A percentile compares a stretch with the other conserved stretches of the same genome.
Evolutionary conservation across 1,139 yeast species (phyloP).

Genomic region (Suhomyces yuchorum): DNA sequence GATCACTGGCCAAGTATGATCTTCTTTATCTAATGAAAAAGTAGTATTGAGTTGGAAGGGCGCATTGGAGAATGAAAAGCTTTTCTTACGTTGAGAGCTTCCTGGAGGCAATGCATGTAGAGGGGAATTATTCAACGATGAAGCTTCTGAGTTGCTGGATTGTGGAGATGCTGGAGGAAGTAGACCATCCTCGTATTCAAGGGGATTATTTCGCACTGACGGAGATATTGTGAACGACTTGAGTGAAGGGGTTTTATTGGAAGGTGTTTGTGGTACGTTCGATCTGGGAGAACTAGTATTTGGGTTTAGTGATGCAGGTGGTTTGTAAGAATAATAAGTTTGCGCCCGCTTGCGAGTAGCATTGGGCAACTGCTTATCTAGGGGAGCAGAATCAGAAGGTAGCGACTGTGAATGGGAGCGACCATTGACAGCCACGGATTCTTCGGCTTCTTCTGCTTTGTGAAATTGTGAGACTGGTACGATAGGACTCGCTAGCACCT

Average conservation of each 20-base stretch:
- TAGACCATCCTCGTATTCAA: slow-evolving; percentile 5
- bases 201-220: slow-evolving; percentile 24
- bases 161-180: slow-evolving; percentile 22
- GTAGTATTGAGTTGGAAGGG: slow-evolving; percentile 6
- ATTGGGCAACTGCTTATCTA: slow-evolving; percentile 5
- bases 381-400: slow-evolving; percentile 24
- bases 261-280: slow-evolving; percentile 14
- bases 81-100: slow-evolving; percentile 10
- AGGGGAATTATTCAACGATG: slow-evolving; percentile 15
- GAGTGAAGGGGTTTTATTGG: slow-evolving; percentile 34
- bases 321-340: slow-evolving; percentile 24
- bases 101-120: slow-evolving; percentile 5
- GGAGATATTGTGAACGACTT: slow-evolving; percentile 47
- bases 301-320: slow-evolving; percentile 15
- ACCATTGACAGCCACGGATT: slow-evolving; percentile 6
- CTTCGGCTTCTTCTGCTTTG: slow-evolving; percentile 2
- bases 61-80: slow-evolving; percentile 12
- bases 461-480: slow-evolving; percentile 26
- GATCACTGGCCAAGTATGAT: slow-evolving; percentile 18
- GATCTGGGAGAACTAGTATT: slow-evolving; percentile 7
- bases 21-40: slow-evolving; percentile 9
- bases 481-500: slow-evolving; percentile 39
- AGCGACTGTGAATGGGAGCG: slow-evolving; percentile 40
- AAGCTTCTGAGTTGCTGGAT: slow-evolving; percentile 20
- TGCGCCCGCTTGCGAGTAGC: slow-evolving; percentile 28